These are phyloP conservation scores for Macrolepiota dolichaula DNA, from an alignment of 768 basidiomycete genomes.

Conservation along the genomic window DNA sequence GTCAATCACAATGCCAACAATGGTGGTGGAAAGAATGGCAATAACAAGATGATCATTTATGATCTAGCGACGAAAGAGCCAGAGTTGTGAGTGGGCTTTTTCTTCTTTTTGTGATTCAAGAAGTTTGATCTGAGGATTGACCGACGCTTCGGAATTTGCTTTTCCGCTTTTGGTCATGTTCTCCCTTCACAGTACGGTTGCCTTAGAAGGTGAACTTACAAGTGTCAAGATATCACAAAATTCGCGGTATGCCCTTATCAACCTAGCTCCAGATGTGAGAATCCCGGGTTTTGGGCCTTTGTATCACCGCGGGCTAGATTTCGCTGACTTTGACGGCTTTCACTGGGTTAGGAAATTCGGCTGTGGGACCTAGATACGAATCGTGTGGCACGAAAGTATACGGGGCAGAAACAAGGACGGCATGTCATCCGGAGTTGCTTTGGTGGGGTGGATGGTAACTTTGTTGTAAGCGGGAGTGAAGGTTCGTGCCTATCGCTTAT, in stretches of 20 bases:
- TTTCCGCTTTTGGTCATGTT: constrained; percentile 8
- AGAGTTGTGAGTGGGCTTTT: constrained; percentile 54
- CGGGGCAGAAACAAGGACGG: constrained; percentile 78
- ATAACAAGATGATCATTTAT: constrained; percentile 74
- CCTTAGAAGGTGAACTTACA: constrained; percentile 74
- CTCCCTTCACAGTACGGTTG: constrained; percentile 36
- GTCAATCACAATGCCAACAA: not conserved
- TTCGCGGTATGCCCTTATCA: constrained; percentile 84
- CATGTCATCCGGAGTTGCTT: constrained; percentile 93
- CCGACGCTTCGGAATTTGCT: constrained; percentile 5
- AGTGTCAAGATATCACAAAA: constrained; percentile 85
- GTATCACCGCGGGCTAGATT: constrained; percentile 11
- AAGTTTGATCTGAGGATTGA: constrained; percentile 2
- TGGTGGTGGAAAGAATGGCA: constrained; percentile 34
- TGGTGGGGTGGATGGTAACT: constrained; percentile 84
- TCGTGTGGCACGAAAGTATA: constrained; percentile 73
- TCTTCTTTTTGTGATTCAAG: constrained; percentile 7
- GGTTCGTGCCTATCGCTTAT: constrained; percentile 43
- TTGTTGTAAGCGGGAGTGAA: constrained; percentile 93
- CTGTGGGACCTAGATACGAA: constrained; percentile 77
- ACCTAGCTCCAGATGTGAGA: constrained; percentile 82
- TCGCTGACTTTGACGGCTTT: constrained; percentile 8
- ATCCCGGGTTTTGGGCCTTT: constrained; percentile 10
- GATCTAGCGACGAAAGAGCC: constrained; percentile 66
- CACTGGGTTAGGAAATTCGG: constrained; percentile 70